These are phyloP conservation scores for Solanum etuberosum DNA, from an alignment of 257 asterid genomes.

Conservation along the genomic window DNA sequence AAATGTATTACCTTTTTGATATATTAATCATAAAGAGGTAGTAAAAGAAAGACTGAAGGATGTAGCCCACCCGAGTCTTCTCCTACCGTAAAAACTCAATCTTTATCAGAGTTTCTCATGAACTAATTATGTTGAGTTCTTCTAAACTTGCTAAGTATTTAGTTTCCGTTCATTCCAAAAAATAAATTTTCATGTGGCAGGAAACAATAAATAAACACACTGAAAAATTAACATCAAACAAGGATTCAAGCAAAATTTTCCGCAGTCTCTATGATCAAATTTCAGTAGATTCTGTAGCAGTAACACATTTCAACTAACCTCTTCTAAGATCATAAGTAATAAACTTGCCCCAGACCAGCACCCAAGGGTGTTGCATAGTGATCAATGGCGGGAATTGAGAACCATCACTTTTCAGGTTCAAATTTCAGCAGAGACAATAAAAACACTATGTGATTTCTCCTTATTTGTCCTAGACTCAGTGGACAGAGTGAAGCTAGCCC, in stretches of 20 bases:
- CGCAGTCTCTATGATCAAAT: neutral
- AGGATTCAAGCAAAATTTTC: neutral
- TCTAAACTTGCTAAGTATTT: neutral
- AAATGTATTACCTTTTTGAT: neutral
- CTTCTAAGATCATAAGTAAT: neutral
- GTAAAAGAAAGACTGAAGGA: neutral
- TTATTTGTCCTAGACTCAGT: neutral
- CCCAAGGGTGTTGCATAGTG: neutral
- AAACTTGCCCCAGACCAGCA: neutral
- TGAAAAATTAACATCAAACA: neutral
- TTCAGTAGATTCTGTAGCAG: neutral
- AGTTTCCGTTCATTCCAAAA: neutral
- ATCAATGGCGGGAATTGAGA: neutral
- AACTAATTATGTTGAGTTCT: neutral
- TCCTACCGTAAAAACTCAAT: neutral
- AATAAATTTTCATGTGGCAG: neutral
- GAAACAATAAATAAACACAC: neutral
- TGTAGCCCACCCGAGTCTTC: neutral
- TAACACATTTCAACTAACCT: neutral
- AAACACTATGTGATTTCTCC: neutral
- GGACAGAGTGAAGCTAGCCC: neutral
- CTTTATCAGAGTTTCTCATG: neutral
- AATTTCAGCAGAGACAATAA: neutral
- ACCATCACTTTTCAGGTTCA: neutral
- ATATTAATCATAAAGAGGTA: neutral